Evolutionary conservation across 1,284 basidiomycete genomes (phyloP).

Genomic region (Volvariella surrecta): DNA sequence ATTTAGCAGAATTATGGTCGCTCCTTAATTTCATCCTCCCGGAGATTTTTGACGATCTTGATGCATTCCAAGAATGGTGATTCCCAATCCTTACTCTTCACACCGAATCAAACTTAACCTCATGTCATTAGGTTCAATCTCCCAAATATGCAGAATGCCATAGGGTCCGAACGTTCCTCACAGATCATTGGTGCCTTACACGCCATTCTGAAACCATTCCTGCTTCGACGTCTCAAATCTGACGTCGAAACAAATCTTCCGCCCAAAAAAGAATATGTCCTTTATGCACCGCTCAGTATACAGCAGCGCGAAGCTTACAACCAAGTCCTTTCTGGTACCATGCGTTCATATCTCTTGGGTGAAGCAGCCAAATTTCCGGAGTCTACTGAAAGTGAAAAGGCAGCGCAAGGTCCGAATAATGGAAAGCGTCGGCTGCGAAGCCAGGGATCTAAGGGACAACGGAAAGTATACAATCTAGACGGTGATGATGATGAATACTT

Average conservation of each 20-base stretch:
- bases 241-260: slow-evolving; percentile 85
- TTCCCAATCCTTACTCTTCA: slow-evolving; percentile 15
- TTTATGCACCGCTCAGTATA: slow-evolving; percentile 84
- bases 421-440: slow-evolving; percentile 23
- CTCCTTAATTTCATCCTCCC: slow-evolving; percentile 93
- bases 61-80: slow-evolving; percentile 87
- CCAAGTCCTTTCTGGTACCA: slow-evolving; percentile 58
- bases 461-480: slow-evolving; percentile 40
- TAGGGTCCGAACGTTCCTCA: slow-evolving; percentile 52
- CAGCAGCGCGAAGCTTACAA: slow-evolving; percentile 84
- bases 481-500: slow-evolving; percentile 68
- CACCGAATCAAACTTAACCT: background rate
- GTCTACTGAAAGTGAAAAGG: slow-evolving; percentile 21
- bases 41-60: slow-evolving; percentile 85
- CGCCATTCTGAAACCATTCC: slow-evolving; percentile 89
- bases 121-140: slow-evolving; percentile 58
- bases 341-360: slow-evolving; percentile 58
- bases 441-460: slow-evolving; percentile 17
- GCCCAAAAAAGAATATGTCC: slow-evolving; percentile 92
- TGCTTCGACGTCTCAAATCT: slow-evolving; percentile 86
- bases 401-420: slow-evolving; percentile 15
- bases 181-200: slow-evolving; percentile 80
- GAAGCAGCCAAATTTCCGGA: slow-evolving; percentile 18
- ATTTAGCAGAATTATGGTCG: slow-evolving; percentile 90
- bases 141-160: slow-evolving; percentile 47